Percentiles rank a stretch among this genome's conserved stretches.
Conservation (phyloP, 2,329 filamentous ascomycete species). For the Colletotrichum noveboracense region DNA sequence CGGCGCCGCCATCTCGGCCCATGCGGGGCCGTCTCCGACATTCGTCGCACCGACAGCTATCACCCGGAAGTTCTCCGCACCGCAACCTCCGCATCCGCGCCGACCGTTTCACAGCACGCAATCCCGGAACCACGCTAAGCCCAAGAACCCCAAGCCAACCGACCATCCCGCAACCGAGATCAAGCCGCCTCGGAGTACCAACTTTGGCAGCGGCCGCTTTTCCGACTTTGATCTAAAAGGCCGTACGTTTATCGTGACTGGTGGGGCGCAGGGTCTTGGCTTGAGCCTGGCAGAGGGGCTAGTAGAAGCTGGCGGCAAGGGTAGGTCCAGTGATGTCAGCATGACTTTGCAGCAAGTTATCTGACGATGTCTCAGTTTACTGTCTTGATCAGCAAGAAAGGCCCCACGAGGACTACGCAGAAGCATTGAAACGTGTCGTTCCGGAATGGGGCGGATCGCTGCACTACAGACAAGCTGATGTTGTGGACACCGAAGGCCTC, state of each 20-base stretch:
- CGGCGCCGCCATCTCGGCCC: not conserved
- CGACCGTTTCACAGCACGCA: not conserved
- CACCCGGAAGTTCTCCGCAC: not conserved
- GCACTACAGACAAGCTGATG: slow-evolving; percentile 71
- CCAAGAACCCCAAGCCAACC: slow-evolving; percentile 28
- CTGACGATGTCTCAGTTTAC: slow-evolving; percentile 48
- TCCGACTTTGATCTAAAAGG: slow-evolving; percentile 74
- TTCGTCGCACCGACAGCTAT: not conserved
- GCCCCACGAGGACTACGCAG: slow-evolving; percentile 62
- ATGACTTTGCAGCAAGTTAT: not conserved
- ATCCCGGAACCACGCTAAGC: slow-evolving; percentile 1
- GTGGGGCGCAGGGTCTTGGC: slow-evolving; percentile 75
- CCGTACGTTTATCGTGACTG: slow-evolving; percentile 73
- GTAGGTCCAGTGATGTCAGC: slow-evolving; percentile 34
- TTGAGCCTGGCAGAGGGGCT: slow-evolving; percentile 75
- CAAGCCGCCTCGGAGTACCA: slow-evolving; percentile 23
- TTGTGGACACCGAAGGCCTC: slow-evolving; percentile 64
- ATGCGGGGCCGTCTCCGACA: not conserved
- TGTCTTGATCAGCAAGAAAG: slow-evolving; percentile 58
- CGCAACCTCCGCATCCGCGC: not conserved
- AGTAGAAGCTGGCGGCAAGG: slow-evolving; percentile 75
- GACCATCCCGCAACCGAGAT: slow-evolving; percentile 28
- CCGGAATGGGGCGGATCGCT: slow-evolving; percentile 67
- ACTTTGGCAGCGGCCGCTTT: slow-evolving; percentile 43
- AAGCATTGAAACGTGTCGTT: slow-evolving; percentile 66